These are phyloP conservation scores for Calonectria multiphialidica DNA, from an alignment of 2,329 filamentous ascomycete species.

Conservation along the genomic window DNA sequence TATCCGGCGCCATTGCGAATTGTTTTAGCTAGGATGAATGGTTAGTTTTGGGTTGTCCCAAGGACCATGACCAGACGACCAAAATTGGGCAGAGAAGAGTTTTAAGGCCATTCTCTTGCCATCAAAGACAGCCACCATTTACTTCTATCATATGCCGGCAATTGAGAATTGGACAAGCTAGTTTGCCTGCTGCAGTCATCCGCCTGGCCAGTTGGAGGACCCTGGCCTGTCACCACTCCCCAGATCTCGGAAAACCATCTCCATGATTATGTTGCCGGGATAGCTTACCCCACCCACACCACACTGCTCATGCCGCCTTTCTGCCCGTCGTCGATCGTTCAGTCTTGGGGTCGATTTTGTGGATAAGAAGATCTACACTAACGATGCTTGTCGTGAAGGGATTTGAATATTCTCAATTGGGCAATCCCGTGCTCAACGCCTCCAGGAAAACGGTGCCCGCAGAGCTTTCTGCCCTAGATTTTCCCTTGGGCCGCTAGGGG, in stretches of 20 bases:
- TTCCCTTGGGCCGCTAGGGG: background rate
- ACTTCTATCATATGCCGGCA: background rate
- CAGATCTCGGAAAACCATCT: constrained; percentile 29
- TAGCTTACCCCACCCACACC: constrained; percentile 26
- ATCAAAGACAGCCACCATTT: background rate
- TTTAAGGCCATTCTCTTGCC: background rate
- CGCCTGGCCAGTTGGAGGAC: background rate
- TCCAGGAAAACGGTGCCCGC: background rate
- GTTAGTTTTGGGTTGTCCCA: background rate
- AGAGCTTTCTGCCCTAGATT: background rate
- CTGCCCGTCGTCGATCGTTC: background rate
- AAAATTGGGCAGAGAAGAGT: background rate
- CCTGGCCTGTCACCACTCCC: background rate
- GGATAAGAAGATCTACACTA: background rate
- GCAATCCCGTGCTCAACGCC: background rate
- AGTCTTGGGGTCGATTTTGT: background rate
- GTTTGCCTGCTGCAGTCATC: background rate
- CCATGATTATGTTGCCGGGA: constrained; percentile 3
- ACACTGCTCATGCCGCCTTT: background rate
- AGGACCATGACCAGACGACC: too few species aligned
- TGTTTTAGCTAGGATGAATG: background rate
- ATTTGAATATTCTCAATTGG: background rate
- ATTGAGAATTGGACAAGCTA: background rate
- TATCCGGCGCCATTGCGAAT: background rate
- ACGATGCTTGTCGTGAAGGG: background rate